Conservation (phyloP, 768 basidiomycete genomes). For the Rhodotorula diobovata region DNA sequence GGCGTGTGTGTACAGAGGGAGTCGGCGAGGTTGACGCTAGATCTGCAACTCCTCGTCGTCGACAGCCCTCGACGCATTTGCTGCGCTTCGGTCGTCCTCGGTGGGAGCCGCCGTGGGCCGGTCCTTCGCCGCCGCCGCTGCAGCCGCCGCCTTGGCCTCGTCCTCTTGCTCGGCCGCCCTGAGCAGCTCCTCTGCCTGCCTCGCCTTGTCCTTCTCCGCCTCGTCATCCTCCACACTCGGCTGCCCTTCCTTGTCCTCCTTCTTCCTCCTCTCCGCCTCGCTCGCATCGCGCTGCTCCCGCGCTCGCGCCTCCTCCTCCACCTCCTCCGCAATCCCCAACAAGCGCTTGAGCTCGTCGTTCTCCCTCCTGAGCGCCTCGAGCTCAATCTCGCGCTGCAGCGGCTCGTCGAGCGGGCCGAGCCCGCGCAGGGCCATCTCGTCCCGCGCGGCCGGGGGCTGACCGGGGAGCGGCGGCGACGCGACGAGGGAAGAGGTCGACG, state of each 20-base stretch:
- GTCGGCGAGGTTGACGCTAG: background rate
- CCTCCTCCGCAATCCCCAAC: slow-evolving; percentile 57
- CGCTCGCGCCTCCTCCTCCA: background rate
- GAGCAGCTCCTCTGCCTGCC: background rate
- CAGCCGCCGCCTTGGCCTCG: background rate
- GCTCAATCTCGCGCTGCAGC: slow-evolving; percentile 78
- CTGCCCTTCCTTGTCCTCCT: background rate
- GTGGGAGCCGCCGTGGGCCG: too few species aligned
- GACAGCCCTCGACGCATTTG: background rate
- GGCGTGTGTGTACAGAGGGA: background rate
- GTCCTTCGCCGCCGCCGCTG: too few species aligned
- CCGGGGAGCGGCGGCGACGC: slow-evolving; percentile 10
- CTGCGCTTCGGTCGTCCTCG: background rate
- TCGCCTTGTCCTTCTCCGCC: background rate
- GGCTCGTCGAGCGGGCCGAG: slow-evolving; percentile 69
- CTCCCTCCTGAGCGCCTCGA: slow-evolving; percentile 72
- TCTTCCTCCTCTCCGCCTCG: background rate
- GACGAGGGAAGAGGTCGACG: slow-evolving; percentile 34
- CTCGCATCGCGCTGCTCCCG: background rate
- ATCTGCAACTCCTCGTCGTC: background rate
- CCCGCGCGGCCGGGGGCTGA: background rate
- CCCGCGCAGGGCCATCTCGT: slow-evolving; percentile 26
- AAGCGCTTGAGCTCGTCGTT: slow-evolving; percentile 71
- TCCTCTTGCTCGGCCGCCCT: background rate
- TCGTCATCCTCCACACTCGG: background rate